These are phyloP conservation scores for Angophora floribunda DNA, from an alignment of 345 rosid genomes.

Conservation along the genomic window DNA sequence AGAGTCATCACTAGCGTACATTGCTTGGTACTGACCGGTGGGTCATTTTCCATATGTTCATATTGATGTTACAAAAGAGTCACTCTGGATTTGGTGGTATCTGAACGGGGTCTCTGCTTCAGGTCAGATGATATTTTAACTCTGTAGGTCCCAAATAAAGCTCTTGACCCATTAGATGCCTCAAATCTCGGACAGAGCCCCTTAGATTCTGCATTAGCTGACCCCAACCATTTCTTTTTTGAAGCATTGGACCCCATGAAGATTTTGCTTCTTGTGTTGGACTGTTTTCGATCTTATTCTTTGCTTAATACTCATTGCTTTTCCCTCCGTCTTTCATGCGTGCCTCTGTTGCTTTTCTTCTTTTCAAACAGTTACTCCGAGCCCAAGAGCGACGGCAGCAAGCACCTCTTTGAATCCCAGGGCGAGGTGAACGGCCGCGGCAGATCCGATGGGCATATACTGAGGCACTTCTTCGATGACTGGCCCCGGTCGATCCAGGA, in stretches of 20 bases:
- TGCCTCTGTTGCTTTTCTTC: constrained; percentile 4
- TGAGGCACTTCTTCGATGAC: constrained; percentile 83
- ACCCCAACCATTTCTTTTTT: constrained; percentile 48
- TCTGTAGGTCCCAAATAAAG: constrained; percentile 15
- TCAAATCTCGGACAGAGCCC: constrained; percentile 18
- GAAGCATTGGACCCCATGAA: not conserved
- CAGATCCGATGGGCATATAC: constrained; percentile 46
- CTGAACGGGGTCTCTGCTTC: not conserved
- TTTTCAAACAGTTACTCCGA: constrained; percentile 26
- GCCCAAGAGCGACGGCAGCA: constrained; percentile 24
- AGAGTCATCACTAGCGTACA: not conserved
- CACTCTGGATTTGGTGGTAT: not conserved
- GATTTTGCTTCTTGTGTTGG: not conserved
- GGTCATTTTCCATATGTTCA: not conserved
- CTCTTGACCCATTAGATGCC: not conserved
- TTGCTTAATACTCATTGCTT: not conserved
- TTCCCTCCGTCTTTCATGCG: not conserved
- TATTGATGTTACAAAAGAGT: not conserved
- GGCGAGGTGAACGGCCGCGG: constrained; percentile 3
- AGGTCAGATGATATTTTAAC: not conserved
- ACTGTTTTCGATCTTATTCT: not conserved
- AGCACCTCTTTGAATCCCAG: constrained; percentile 19
- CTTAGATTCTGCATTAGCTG: constrained; percentile 29
- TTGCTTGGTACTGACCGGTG: not conserved
- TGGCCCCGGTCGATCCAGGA: constrained; percentile 66